Conservation (phyloP, 2,329 filamentous ascomycete species). For the Delphinella strobiligena region DNA sequence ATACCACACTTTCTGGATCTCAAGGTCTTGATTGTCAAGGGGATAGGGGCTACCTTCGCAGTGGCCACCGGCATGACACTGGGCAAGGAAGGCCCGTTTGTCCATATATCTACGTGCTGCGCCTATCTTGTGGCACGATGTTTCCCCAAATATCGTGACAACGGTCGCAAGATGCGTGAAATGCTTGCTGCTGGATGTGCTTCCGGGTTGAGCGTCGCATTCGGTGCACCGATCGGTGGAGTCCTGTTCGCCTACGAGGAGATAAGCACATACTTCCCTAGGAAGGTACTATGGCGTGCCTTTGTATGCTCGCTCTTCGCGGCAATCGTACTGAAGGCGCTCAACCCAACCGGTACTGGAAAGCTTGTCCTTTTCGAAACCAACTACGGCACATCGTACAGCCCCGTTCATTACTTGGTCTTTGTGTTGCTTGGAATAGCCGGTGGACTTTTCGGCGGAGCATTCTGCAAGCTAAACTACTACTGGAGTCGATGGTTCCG, state of each 20-base stretch:
- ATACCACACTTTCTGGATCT: constrained; percentile 46
- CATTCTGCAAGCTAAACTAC: constrained; percentile 48
- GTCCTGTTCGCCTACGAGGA: constrained; percentile 51
- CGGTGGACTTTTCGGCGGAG: constrained; percentile 47
- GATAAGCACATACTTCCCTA: constrained; percentile 48
- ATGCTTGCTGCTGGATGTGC: constrained; percentile 47
- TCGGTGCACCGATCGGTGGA: constrained; percentile 50
- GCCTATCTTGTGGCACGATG: constrained; percentile 39
- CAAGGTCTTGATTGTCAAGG: constrained; percentile 45
- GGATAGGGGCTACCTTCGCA: constrained; percentile 45
- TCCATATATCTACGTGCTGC: constrained; percentile 48
- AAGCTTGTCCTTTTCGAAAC: constrained; percentile 51
- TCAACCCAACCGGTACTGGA: constrained; percentile 49
- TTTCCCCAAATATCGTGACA: constrained; percentile 47
- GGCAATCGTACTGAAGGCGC: constrained; percentile 41
- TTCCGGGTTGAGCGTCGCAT: constrained; percentile 47
- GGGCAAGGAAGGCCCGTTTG: constrained; percentile 51
- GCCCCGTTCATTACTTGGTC: constrained; percentile 42
- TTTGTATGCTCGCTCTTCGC: constrained; percentile 47
- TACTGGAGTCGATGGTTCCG: constrained; percentile 45
- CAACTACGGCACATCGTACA: constrained; percentile 44
- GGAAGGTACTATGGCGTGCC: constrained; percentile 46
- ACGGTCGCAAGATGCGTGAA: constrained; percentile 46
- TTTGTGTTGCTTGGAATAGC: constrained; percentile 45
- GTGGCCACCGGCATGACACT: constrained; percentile 49